A percentile compares a stretch with the other conserved stretches of the same genome.
Conservation (phyloP, 1,284 basidiomycete genomes). For the Acaromyces ingoldii region DNA sequence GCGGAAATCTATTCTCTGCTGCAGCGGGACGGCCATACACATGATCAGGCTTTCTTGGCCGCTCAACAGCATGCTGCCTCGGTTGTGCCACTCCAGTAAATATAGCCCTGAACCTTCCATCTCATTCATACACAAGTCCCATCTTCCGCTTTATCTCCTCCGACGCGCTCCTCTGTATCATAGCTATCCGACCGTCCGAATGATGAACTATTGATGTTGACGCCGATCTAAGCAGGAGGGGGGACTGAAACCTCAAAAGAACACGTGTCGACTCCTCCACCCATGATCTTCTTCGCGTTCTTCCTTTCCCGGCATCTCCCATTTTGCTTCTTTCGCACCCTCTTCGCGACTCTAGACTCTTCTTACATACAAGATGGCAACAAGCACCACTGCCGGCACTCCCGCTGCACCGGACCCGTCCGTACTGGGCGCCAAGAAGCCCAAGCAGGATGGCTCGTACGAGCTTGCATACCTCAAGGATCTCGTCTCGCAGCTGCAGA, state of each 20-base stretch:
- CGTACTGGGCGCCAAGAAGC: slow-evolving; percentile 3
- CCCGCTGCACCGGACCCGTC: slow-evolving; percentile 15
- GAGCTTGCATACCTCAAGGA: slow-evolving; percentile 47
- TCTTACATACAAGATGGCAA: slow-evolving; percentile 11
- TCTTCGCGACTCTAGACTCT: background rate
- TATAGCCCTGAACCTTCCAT: slow-evolving; percentile 1
- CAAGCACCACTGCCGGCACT: slow-evolving; percentile 13
- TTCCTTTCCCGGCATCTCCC: too few species aligned
- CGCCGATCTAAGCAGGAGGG: too few species aligned
- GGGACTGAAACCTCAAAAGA: too few species aligned
- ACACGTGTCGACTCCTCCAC: too few species aligned
- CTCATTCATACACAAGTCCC: slow-evolving; percentile 1
- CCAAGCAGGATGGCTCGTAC: slow-evolving; percentile 1
- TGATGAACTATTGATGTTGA: too few species aligned
- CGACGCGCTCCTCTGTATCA: too few species aligned
- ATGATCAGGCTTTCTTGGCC: too few species aligned
- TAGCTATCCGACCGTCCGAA: too few species aligned
- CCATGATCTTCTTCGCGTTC: too few species aligned
- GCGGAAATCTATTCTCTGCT: slow-evolving; percentile 7
- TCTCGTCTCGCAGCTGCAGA: slow-evolving; percentile 46
- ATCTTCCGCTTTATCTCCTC: too few species aligned
- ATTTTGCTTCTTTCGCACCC: too few species aligned
- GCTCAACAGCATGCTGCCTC: too few species aligned
- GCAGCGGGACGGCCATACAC: background rate
- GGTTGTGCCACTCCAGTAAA: slow-evolving; percentile 3